phyloP scores from a whole-genome alignment of 768 basidiomycete species.

The Suillus cothurnatus region DNA sequence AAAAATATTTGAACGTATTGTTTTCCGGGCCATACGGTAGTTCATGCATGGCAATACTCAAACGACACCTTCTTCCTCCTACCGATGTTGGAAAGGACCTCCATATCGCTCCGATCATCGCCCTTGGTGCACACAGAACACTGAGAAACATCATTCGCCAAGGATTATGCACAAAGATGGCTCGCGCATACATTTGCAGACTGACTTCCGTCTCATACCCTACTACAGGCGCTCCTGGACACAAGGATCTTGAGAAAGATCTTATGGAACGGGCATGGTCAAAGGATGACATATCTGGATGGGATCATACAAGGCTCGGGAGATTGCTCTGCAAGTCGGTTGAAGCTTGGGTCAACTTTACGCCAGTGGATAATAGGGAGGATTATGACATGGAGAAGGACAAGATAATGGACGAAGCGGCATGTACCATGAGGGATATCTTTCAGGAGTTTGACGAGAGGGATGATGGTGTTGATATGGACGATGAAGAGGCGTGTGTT shows the following conservation, averaged over 20 bases:
- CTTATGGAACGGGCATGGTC: slow-evolving; percentile 77
- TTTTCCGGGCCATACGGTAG: slow-evolving; percentile 68
- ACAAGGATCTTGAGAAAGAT: slow-evolving; percentile 61
- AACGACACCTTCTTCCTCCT: slow-evolving; percentile 57
- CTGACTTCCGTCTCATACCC: slow-evolving; percentile 55
- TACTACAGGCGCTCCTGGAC: slow-evolving; percentile 58
- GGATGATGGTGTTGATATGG: slow-evolving; percentile 56
- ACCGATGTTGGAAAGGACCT: slow-evolving; percentile 25
- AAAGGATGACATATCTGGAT: slow-evolving; percentile 64
- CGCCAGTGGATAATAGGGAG: slow-evolving; percentile 30
- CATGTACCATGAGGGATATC: slow-evolving; percentile 70
- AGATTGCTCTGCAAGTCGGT: slow-evolving; percentile 55
- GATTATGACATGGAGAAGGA: slow-evolving; percentile 43
- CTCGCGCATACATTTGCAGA: slow-evolving; percentile 64
- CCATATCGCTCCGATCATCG: slow-evolving; percentile 39
- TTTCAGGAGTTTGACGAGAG: slow-evolving; percentile 71
- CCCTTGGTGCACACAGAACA: slow-evolving; percentile 63
- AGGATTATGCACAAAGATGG: slow-evolving; percentile 60
- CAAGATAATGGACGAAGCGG: slow-evolving; percentile 67
- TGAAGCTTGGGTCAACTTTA: slow-evolving; percentile 55
- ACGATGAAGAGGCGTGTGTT: slow-evolving; percentile 69
- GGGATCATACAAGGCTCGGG: slow-evolving; percentile 66
- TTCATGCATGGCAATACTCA: slow-evolving; percentile 64
- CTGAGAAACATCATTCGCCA: slow-evolving; percentile 66
- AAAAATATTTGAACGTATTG: slow-evolving; percentile 56